Percentiles rank a stretch among this genome's conserved stretches.
phyloP scores from a whole-genome alignment of 2,329 filamentous ascomycete species.

The Aureobasidium vineae region DNA sequence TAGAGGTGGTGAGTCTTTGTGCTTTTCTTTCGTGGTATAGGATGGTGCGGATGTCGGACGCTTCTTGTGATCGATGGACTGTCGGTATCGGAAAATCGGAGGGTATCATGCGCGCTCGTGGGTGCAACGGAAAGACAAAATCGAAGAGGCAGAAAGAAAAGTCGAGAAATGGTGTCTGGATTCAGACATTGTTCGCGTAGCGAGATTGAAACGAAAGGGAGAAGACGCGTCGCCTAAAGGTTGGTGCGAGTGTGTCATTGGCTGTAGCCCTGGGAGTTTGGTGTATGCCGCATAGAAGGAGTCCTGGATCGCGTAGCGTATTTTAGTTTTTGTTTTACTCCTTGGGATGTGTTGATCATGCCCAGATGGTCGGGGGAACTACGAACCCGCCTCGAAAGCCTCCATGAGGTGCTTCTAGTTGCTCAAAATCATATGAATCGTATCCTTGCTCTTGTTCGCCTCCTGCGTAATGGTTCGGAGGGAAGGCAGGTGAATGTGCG shows the following conservation, averaged over 20 bases:
- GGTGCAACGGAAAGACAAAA: slow-evolving; percentile 8
- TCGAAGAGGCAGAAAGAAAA: slow-evolving; percentile 4
- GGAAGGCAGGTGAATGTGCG: slow-evolving; percentile 38
- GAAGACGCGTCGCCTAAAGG: not conserved
- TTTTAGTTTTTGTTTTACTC: slow-evolving; percentile 25
- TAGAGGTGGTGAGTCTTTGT: not conserved
- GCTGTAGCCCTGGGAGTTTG: not conserved
- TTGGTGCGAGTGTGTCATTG: not conserved
- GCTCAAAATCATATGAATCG: slow-evolving; percentile 23
- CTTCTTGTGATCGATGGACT: slow-evolving; percentile 5
- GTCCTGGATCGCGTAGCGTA: slow-evolving; percentile 26
- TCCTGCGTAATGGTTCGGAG: slow-evolving; percentile 37
- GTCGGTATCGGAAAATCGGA: slow-evolving; percentile 5
- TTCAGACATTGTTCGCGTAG: not conserved
- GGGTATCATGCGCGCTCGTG: slow-evolving; percentile 21
- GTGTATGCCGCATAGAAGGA: not conserved
- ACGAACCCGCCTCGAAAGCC: slow-evolving; percentile 39
- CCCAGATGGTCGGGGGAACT: slow-evolving; percentile 38
- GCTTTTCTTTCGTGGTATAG: not conserved
- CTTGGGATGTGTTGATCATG: slow-evolving; percentile 30
- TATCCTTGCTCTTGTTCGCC: slow-evolving; percentile 38
- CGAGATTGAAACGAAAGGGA: not conserved
- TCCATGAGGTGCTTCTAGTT: slow-evolving; percentile 23
- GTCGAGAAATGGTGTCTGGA: not conserved
- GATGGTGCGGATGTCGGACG: not conserved